Conservation (phyloP, 2,329 filamentous ascomycete genomes). For the Zymoseptoria pseudotritici region DNA sequence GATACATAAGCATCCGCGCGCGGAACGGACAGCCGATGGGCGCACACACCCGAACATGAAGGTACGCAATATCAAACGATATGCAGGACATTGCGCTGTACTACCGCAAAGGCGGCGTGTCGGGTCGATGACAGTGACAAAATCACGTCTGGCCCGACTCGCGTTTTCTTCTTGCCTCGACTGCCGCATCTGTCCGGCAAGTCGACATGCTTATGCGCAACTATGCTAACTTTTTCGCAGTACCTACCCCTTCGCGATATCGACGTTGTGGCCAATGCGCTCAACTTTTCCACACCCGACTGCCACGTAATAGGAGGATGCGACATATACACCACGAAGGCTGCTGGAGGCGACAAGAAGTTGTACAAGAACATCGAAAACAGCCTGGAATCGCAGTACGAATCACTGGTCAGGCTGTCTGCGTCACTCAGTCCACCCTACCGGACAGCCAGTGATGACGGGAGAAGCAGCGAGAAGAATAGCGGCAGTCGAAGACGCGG, state of each 20-base stretch:
- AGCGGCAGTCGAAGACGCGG: conserved; percentile 30
- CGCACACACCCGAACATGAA: conserved; percentile 21
- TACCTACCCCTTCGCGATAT: conserved; percentile 88
- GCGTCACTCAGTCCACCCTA: conserved; percentile 81
- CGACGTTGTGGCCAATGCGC: conserved; percentile 80
- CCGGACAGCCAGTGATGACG: conserved; percentile 21
- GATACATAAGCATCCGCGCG: background rate
- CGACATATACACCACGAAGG: conserved; percentile 96
- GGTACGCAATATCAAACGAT: conserved; percentile 14
- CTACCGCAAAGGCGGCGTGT: background rate
- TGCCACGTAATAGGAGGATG: conserved; percentile 88
- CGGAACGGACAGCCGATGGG: conserved; percentile 5
- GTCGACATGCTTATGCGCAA: background rate
- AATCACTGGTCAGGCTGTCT: conserved; percentile 76
- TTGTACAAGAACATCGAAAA: conserved; percentile 92
- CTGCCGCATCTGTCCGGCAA: background rate
- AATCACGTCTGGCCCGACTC: background rate
- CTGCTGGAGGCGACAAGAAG: conserved; percentile 91
- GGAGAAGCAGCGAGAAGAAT: conserved; percentile 13
- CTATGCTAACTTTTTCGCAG: conserved; percentile 42
- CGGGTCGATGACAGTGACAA: background rate
- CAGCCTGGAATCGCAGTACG: conserved; percentile 84
- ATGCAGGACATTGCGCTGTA: background rate
- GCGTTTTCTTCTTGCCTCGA: background rate
- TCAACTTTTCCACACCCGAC: conserved; percentile 93